Evolutionary conservation across 192 early-diverging fungal species (phyloP).

Genomic region (Chytriomyces sp.): DNA sequence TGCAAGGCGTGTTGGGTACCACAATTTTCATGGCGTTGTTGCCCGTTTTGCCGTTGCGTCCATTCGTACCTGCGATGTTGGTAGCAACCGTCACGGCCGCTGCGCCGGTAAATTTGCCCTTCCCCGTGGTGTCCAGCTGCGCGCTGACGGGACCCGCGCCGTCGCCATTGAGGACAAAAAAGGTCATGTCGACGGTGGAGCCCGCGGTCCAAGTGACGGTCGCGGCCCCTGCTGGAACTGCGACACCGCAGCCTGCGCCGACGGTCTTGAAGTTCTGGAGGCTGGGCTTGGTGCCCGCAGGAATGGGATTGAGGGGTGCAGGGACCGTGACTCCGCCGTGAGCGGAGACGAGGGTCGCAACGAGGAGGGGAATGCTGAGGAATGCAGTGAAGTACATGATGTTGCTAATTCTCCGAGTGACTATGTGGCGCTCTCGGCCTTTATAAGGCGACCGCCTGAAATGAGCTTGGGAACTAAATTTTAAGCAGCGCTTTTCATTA

Average conservation of each 20-base stretch:
- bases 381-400: background rate
- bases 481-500: too few relatives aligned
- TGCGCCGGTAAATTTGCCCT: constrained; percentile 4
- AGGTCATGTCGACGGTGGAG: constrained; percentile 8
- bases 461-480: too few relatives aligned
- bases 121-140: constrained; percentile 18
- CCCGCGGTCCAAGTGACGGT: constrained; percentile 14
- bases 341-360: background rate
- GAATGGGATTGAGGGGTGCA: background rate
- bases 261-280: background rate
- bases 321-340: constrained; percentile 10
- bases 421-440: too few relatives aligned
- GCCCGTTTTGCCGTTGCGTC: constrained; percentile 4
- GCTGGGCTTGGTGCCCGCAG: background rate
- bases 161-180: constrained; percentile 24
- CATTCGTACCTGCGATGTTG: constrained; percentile 2
- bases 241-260: background rate
- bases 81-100: constrained; percentile 13
- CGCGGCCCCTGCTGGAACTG: background rate
- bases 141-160: constrained; percentile 18
- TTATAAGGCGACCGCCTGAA: too few relatives aligned
- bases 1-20: background rate
- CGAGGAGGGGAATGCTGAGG: background rate
- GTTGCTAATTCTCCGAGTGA: too few relatives aligned
- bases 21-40: background rate